Evolutionary conservation across 306 rosid genomes (phyloP).

Genomic region (apple (Malus domestica)): DNA sequence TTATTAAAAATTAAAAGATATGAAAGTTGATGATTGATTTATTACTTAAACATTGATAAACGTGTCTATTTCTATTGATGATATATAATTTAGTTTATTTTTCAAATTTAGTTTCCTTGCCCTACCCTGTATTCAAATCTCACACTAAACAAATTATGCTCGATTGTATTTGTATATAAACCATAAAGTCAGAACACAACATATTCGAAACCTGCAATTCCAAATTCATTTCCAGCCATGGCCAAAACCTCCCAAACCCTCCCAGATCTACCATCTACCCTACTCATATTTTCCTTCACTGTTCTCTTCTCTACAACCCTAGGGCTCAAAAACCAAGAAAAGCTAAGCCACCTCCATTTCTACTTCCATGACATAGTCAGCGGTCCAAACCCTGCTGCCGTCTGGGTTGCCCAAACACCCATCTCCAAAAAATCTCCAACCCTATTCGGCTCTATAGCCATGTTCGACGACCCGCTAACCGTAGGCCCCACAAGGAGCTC

Average conservation of each 20-base stretch:
- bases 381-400: slow-evolving; percentile 35
- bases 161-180: background rate
- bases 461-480: slow-evolving; percentile 45
- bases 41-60: too few relatives aligned
- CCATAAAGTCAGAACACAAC: background rate
- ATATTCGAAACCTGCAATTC: background rate
- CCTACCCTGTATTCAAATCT: background rate
- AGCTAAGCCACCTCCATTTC: slow-evolving; percentile 56
- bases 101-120: too few relatives aligned
- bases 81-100: too few relatives aligned
- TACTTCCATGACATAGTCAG: slow-evolving; percentile 50
- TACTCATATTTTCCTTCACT: background rate
- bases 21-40: too few relatives aligned
- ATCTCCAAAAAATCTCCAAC: slow-evolving; percentile 29
- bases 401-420: slow-evolving; percentile 30
- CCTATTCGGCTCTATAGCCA: slow-evolving; percentile 19
- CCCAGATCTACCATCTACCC: too few relatives aligned
- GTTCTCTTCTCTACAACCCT: background rate
- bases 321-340: slow-evolving; percentile 26
- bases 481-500: slow-evolving; percentile 28
- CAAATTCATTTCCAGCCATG: background rate
- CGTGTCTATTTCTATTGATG: rapidly evolving
- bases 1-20: rapidly evolving
- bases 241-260: background rate
- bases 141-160: background rate